Percentiles rank a stretch among this genome's conserved stretches.
Evolutionary conservation across 1,284 basidiomycete genomes (phyloP).

Genomic region (Fereydounia khargensis): DNA sequence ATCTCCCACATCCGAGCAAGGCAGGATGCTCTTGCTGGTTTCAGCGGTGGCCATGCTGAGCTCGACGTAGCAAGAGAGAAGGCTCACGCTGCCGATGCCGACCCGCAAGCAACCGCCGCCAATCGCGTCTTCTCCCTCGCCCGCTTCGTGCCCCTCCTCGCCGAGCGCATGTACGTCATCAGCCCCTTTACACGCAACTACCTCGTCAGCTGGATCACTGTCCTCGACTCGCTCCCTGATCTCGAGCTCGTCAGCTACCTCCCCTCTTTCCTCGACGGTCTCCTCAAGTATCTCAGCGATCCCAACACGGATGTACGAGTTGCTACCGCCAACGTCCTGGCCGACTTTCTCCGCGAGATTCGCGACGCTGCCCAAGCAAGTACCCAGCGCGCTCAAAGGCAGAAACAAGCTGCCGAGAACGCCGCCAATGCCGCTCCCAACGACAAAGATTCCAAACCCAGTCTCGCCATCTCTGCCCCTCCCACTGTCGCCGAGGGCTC

Average conservation of each 20-base stretch:
- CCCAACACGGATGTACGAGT: conserved; percentile 89
- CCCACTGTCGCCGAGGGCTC: no score
- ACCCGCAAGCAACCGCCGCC: conserved; percentile 24
- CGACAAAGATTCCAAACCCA: no score
- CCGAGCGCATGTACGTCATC: conserved; percentile 89
- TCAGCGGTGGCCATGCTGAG: conserved; percentile 40
- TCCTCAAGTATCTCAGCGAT: conserved; percentile 87
- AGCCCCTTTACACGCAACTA: conserved; percentile 95
- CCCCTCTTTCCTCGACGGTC: conserved; percentile 88
- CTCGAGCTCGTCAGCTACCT: conserved; percentile 90
- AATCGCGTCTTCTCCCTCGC: conserved; percentile 77
- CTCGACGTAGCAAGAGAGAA: conserved; percentile 52
- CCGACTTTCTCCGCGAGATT: conserved; percentile 86
- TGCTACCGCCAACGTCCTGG: conserved; percentile 84
- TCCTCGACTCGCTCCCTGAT: conserved; percentile 94
- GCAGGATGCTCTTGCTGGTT: conserved; percentile 61
- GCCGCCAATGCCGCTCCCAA: not conserved
- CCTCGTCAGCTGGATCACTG: conserved; percentile 92
- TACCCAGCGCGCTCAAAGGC: conserved; percentile 13
- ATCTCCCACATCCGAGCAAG: conserved; percentile 60
- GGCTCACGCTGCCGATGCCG: conserved; percentile 30
- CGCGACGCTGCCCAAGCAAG: conserved; percentile 44
- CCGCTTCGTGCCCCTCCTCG: conserved; percentile 88
- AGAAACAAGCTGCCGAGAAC: conserved; percentile 3
- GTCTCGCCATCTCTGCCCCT: not conserved